phyloP scores from a whole-genome alignment of 2,329 filamentous ascomycete species.

The Colletotrichum cordylinicola region DNA sequence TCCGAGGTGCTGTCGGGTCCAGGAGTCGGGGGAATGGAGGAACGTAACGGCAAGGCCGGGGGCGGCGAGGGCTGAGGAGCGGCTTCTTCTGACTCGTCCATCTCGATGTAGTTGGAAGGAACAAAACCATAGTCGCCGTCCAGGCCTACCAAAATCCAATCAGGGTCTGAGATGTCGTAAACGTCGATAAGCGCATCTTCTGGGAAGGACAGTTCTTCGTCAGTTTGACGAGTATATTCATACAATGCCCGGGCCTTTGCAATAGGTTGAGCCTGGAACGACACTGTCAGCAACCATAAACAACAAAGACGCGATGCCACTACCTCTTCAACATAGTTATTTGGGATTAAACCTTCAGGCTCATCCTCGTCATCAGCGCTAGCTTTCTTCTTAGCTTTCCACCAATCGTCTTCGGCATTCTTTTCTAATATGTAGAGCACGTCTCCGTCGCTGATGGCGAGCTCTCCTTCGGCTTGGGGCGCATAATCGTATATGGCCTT shows the following conservation, averaged over 20 bases:
- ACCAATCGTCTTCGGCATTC: conserved; percentile 82
- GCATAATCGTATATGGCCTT: conserved; percentile 91
- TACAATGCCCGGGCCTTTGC: conserved; percentile 87
- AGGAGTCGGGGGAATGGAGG: conserved; percentile 15
- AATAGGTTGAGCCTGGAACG: conserved; percentile 59
- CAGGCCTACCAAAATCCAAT: conserved; percentile 92
- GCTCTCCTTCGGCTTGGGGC: conserved; percentile 85
- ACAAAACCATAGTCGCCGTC: conserved; percentile 92
- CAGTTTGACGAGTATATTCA: conserved; percentile 95
- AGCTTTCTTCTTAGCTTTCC: conserved; percentile 94
- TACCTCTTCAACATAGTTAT: conserved; percentile 95
- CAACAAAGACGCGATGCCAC: neutral
- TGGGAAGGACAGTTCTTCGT: conserved; percentile 95
- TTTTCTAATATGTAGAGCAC: conserved; percentile 89
- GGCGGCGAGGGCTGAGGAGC: conserved; percentile 39
- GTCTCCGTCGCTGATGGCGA: conserved; percentile 85
- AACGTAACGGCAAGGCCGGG: conserved; percentile 31
- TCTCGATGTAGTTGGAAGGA: conserved; percentile 93
- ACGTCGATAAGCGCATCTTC: conserved; percentile 86
- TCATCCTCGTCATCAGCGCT: conserved; percentile 86
- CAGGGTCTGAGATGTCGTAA: conserved; percentile 89
- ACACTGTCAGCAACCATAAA: neutral
- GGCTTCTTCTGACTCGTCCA: conserved; percentile 50
- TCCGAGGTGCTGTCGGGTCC: neutral
- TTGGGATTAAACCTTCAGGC: conserved; percentile 87